Percentiles rank a stretch among this genome's conserved stretches.
These are phyloP conservation scores for Lanzia echinophila DNA, from an alignment of 2,329 filamentous ascomycete genomes.

Conservation along the genomic window DNA sequence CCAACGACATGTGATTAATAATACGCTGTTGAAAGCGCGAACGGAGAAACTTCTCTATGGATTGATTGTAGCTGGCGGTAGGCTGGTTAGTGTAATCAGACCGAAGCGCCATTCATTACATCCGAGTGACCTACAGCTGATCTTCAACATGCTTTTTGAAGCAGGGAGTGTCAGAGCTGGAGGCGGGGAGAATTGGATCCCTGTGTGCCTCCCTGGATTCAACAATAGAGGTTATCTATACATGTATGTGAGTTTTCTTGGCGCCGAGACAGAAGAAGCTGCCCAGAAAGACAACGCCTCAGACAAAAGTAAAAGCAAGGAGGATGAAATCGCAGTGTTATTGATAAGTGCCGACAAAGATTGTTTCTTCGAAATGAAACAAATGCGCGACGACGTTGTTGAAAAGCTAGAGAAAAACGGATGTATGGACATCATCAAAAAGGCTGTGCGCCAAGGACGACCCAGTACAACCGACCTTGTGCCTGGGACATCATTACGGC, in stretches of 20 bases:
- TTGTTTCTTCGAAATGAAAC: conserved; percentile 82
- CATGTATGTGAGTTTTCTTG: conserved; percentile 98
- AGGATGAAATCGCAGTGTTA: conserved; percentile 81
- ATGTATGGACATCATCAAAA: conserved; percentile 66
- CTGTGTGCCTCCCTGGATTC: conserved; percentile 90
- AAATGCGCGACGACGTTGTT: conserved; percentile 57
- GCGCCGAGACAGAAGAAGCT: conserved; percentile 46
- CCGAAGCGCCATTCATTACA: conserved; percentile 94
- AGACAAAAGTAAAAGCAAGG: conserved; percentile 45
- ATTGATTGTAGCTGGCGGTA: conserved; percentile 84
- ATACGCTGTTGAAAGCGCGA: conserved; percentile 71
- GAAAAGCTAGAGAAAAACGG: conserved; percentile 70
- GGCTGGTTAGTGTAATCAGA: conserved; percentile 87
- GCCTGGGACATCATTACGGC: conserved; percentile 71
- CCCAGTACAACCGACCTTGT: conserved; percentile 68
- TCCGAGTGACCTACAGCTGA: conserved; percentile 87
- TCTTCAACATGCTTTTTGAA: conserved; percentile 99
- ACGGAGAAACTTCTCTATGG: conserved; percentile 81
- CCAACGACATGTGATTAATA: conserved; percentile 80
- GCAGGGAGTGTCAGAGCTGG: conserved; percentile 86
- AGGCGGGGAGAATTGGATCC: conserved; percentile 96
- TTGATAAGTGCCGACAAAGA: conserved; percentile 91
- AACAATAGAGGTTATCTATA: conserved; percentile 96
- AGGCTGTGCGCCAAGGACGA: conserved; percentile 64
- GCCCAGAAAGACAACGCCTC: conserved; percentile 55